Base-by-base conservation (phyloP, 305 asterid species). In the Withania somnifera region DNA sequence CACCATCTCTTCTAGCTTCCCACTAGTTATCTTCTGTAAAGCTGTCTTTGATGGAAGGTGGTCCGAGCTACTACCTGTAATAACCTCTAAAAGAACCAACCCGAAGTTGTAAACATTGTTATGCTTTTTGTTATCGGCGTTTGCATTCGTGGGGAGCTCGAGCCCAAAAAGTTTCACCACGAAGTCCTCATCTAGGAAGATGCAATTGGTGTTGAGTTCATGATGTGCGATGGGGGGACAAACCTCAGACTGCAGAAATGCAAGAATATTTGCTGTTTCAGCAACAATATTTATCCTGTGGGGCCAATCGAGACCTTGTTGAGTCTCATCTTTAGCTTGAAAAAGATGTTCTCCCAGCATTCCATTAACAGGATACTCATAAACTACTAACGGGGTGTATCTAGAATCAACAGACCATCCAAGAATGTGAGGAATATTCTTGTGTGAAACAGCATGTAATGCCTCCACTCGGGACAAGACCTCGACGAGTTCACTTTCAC, bases 1-100 rank as follows among this genome's bases (percentile, higher is more conserved):
- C 22, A 92, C 89, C 7, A 92, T 86, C 90, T 92, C 97, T 78
- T 92, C 95, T 20, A 92, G 56, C 86, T 88, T 89, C 66, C 95
- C 97, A 24, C 86, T 85, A 83, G 88, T 86, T 50, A 92, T 88
- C 92, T 87, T 92, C 77, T 89, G 90, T 89, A 92, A 57, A 68
- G 85, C 87, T 11, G 24, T 64, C 17, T 86, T 84, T 6, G 91
- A 67, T 20, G 80, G 83, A 32, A 42, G 54, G 52, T 19, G 60
- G 26, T 57, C 76, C 7, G 45, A 75, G 63, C 87, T 84, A 20
- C 82, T 85, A 8, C 92, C 92, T 30, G 93, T 89, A 47, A 91
- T 85, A 7, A 92, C 86, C 81, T 92, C 93, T n/a, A 91, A 81
- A 40, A 92, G 90, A 50, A 91, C 80, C 52, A 89, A 28, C 9